Conservation (phyloP, 2,329 filamentous ascomycete genomes). For the Ophiobolus disseminans region DNA sequence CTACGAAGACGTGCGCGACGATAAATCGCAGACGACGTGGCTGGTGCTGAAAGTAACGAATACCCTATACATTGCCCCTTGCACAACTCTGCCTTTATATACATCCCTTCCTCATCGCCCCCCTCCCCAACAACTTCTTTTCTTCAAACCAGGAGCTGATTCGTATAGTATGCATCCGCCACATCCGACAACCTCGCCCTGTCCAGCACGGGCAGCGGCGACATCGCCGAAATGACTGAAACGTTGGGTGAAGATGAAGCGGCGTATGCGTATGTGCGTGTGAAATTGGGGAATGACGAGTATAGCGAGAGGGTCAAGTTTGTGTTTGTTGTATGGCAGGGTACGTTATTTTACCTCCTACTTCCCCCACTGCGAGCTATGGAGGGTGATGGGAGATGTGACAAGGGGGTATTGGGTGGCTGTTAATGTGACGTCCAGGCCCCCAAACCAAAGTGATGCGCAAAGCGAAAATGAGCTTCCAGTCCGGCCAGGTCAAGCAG, state of each 20-base stretch:
- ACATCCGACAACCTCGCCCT: slow-evolving; percentile 65
- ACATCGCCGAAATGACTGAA: slow-evolving; percentile 64
- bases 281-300: slow-evolving; percentile 73
- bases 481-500: slow-evolving; percentile 70
- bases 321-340: slow-evolving; percentile 72
- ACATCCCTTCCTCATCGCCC: too few relatives aligned
- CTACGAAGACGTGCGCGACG: slow-evolving; percentile 71
- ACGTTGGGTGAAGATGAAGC: slow-evolving; percentile 66
- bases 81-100: neutral
- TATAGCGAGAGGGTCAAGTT: slow-evolving; percentile 75
- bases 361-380: neutral
- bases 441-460: slow-evolving; percentile 69
- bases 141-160: too few relatives aligned
- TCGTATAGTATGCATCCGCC: slow-evolving; percentile 42
- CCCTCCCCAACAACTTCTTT: too few relatives aligned
- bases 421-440: slow-evolving; percentile 20
- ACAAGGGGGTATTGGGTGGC: too few relatives aligned
- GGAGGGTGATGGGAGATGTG: too few relatives aligned
- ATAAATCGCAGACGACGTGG: slow-evolving; percentile 72
- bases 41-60: slow-evolving; percentile 64
- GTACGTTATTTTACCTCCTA: slow-evolving; percentile 49
- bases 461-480: slow-evolving; percentile 72
- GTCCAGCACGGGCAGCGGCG: slow-evolving; percentile 65
- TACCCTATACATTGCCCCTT: slow-evolving; percentile 11
- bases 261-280: slow-evolving; percentile 66